These are phyloP conservation scores for Pichia rugopelliculosa DNA, from an alignment of 805 yeast genomes.

Conservation along the genomic window DNA sequence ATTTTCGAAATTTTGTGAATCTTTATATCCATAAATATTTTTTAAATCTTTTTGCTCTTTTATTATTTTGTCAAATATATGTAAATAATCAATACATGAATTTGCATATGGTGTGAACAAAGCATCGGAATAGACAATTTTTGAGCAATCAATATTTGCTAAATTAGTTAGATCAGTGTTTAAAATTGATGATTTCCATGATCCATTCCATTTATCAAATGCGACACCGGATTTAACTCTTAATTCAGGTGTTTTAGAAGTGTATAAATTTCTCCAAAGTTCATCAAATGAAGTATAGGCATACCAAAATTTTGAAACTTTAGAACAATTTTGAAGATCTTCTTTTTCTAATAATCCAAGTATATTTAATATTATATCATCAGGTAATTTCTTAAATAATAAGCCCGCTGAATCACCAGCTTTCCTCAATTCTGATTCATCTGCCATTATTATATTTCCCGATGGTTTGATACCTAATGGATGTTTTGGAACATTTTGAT, in stretches of 20 bases:
- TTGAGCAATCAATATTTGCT: constrained; percentile 35
- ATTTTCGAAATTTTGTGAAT: constrained; percentile 3
- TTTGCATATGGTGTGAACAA: constrained; percentile 80
- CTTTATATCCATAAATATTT: constrained; percentile 10
- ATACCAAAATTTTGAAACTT: constrained; percentile 58
- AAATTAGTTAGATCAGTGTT: constrained; percentile 22
- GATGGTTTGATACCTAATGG: constrained; percentile 70
- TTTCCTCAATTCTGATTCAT: constrained; percentile 13
- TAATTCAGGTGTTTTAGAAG: constrained; percentile 15
- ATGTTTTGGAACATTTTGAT: constrained; percentile 36
- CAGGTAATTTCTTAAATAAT: constrained; percentile 43
- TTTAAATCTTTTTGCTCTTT: constrained; percentile 33
- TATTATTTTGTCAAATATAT: constrained; percentile 41
- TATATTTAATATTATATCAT: constrained; percentile 54
- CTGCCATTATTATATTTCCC: constrained; percentile 45
- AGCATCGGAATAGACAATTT: constrained; percentile 61
- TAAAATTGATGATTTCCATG: constrained; percentile 67
- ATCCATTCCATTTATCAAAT: constrained; percentile 55
- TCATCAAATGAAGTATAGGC: constrained; percentile 75
- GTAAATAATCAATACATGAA: constrained; percentile 55
- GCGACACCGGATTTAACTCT: constrained; percentile 3
- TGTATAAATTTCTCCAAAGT: constrained; percentile 63
- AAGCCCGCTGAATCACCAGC: constrained; percentile 42
- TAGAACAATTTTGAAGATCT: constrained; percentile 47
- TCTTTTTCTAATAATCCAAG: constrained; percentile 40